Base-by-base conservation (phyloP, 441 rosid genomes). In the Gossypium davidsonii region DNA sequence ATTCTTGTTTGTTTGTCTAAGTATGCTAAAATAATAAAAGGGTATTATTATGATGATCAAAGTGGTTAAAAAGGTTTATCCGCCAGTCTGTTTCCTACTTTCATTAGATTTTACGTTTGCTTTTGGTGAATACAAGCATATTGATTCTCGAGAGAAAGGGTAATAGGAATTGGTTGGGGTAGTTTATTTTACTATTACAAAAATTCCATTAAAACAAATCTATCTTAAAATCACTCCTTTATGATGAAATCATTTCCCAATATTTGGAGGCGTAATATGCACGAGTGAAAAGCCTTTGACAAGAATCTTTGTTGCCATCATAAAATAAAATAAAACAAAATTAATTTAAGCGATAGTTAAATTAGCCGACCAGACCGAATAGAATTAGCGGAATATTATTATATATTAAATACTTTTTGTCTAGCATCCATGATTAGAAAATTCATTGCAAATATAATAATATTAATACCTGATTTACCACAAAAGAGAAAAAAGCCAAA, bases 1-100 rank as follows among this genome's bases (percentile, higher is more conserved):
- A 20, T 18, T 70, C 31, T 6, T 70, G 18, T 9, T 59, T 60
- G 12, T 59, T 59, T 60, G 18, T 71, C 74, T 12, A 18, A 42
- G 66, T 44, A 71, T 85, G 88, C 59, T 57, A 51, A 15, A 51
- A n/a, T 15, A 51, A 53, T 11, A 37, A 15, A 11, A 11, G 2
- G 51, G 20, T 51, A 20, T n/a, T 15, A 2, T 6, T 28, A 25
- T 15, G 6, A 48, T 18, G 3, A 56, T 42, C 46, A 20, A 18
- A 10, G 15, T 42, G 44, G 6, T 42, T 10, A 39, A 6, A 9
- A 25, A 25, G 70, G 31, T 65, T 39, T 42, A 46, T 65, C 31
- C 31, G n/a, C 70, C 53, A 12, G 28, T 23, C 17, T 42, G 53
- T 65, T 18, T 65, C 17, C 53, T 39, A 21, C 9, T 2, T 2